Evolutionary conservation across 2,329 filamentous ascomycete species (phyloP), one percentile per base, ranked within the genome.

Genomic region (Hymenotorrendiella dingleyae): DNA sequence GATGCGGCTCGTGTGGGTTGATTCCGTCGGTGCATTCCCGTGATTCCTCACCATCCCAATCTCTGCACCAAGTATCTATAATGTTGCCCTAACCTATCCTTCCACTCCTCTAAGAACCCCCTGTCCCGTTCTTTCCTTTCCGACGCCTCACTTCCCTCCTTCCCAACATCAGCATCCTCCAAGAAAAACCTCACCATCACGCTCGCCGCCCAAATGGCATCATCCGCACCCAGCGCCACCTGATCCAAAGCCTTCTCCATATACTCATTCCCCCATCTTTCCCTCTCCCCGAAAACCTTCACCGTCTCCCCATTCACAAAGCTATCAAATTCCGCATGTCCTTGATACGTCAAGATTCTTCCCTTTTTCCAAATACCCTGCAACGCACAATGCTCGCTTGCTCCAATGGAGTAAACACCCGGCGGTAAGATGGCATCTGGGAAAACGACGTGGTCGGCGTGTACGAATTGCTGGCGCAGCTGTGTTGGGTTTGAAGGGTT

Each of bases 281-380:
- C n/a, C 10, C 21, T 23, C 3, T 36, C 49, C 8, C 63, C 62
- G 43, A 66, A 66, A 1, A 61, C 54, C 39, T 62, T 62, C 17
- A 67, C 42, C 1, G 57, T 63, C 54, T 68, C 63, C 0, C 56
- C 50, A 38, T 65, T 68, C 8, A 69, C 54, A 40, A 66, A 67
- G 0, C 54, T 43, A 46, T 69, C 63, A 50, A 70, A 71, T 42
- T 70, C 67, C 17, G 66, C 67, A 46, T 69, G 66, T 0, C 67
- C 67, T 35, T 69, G 66, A 20, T 62, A 63, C 0, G 66, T 70
- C 14, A 71, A 52, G 0, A 70, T 53, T 1, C 64, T 54, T 0
- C 62, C 61, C 1, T 60, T 52, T 43, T 66, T 49, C 43, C 64
- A 67, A 4, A 68, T 41, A 0, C 67, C 68, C 43, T 70, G 66